Evolutionary conservation across 176 grass and related monocot genomes (phyloP).

Genomic region (Urochloa ruziziensis): DNA sequence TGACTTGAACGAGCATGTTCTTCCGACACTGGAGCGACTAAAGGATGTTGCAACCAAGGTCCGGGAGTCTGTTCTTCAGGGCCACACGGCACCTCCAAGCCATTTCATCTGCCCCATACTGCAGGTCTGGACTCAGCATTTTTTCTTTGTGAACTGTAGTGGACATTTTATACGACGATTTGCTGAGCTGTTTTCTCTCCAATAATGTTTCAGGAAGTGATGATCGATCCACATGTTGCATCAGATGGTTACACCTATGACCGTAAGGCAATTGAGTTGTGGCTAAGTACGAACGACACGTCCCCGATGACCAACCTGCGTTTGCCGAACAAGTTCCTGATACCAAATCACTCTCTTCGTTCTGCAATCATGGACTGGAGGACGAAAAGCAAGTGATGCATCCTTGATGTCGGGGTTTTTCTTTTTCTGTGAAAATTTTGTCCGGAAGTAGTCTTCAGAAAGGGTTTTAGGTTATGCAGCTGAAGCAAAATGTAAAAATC

Average conservation of each 20-base stretch:
- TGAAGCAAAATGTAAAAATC: not conserved
- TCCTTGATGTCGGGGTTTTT: not conserved
- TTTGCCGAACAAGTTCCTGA: conserved; percentile 54
- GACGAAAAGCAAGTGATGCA: conserved; percentile 29
- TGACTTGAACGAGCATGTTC: conserved; percentile 41
- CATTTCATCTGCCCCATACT: conserved; percentile 92
- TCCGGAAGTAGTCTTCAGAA: not conserved
- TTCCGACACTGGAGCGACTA: conserved; percentile 56
- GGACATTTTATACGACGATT: not conserved
- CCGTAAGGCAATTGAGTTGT: conserved; percentile 65
- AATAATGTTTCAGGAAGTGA: conserved; percentile 49
- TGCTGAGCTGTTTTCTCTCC: not conserved
- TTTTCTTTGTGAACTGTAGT: not conserved
- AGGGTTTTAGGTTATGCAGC: not conserved
- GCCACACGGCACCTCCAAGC: conserved; percentile 32
- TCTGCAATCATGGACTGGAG: conserved; percentile 87
- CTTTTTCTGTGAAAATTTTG: not conserved
- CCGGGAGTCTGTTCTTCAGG: conserved; percentile 16
- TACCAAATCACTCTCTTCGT: conserved; percentile 80
- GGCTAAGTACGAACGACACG: conserved; percentile 66
- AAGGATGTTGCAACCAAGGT: conserved; percentile 46
- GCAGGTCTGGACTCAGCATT: conserved; percentile 42
- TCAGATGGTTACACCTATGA: conserved; percentile 93
- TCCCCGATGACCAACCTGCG: conserved; percentile 80
- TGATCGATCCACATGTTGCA: conserved; percentile 68